phyloP scores from a whole-genome alignment of 1,284 basidiomycete species.

The Boletus semigastroideus region DNA sequence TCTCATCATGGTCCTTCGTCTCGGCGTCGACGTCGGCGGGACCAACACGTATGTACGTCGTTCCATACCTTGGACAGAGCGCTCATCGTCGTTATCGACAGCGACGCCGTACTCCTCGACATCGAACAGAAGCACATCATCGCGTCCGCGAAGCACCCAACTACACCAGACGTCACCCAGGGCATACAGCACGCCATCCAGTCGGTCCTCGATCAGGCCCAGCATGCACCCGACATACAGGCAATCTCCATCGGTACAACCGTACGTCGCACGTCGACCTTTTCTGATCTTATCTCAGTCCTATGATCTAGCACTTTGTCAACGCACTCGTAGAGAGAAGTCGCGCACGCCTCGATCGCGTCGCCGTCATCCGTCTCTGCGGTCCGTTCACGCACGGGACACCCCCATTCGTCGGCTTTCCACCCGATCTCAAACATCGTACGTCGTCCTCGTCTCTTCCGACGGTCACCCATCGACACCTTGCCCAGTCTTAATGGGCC shows the following conservation, averaged over 20 bases:
- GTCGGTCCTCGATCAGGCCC: slow-evolving; percentile 26
- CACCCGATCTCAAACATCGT: slow-evolving; percentile 31
- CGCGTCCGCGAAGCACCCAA: slow-evolving; percentile 37
- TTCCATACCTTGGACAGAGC: too few species aligned
- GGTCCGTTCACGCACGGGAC: slow-evolving; percentile 44
- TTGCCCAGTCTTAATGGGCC: slow-evolving; percentile 37
- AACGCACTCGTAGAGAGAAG: slow-evolving; percentile 56
- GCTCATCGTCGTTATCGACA: slow-evolving; percentile 4
- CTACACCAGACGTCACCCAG: slow-evolving; percentile 35
- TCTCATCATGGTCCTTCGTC: slow-evolving; percentile 10
- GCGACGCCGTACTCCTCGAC: slow-evolving; percentile 38
- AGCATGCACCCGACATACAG: slow-evolving; percentile 26
- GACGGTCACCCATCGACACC: not conserved
- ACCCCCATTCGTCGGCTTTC: slow-evolving; percentile 40
- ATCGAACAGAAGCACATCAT: slow-evolving; percentile 23
- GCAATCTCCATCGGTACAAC: slow-evolving; percentile 40
- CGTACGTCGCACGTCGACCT: slow-evolving; percentile 15
- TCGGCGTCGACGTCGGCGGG: slow-evolving; percentile 40
- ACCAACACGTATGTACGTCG: slow-evolving; percentile 35
- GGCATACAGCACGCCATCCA: slow-evolving; percentile 38
- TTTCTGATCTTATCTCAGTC: not conserved
- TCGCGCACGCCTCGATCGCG: slow-evolving; percentile 44
- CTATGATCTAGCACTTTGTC: slow-evolving; percentile 43
- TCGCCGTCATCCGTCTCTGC: slow-evolving; percentile 54
- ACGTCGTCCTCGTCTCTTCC: slow-evolving; percentile 12